Conservation (phyloP, 371 early-diverging fungal genomes). For the Syncephalastrum sp. region DNA sequence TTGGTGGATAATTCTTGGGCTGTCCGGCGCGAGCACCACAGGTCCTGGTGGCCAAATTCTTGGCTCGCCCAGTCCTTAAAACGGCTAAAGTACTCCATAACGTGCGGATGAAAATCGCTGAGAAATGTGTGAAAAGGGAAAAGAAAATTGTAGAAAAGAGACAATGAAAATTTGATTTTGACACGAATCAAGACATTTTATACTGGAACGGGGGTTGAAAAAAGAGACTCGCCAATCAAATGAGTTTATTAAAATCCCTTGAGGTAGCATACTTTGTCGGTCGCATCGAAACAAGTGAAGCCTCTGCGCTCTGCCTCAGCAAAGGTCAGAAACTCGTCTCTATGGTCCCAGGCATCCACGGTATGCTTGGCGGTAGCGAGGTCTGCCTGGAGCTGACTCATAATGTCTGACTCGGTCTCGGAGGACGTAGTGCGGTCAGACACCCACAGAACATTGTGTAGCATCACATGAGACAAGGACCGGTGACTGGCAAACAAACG, state of each 20-base stretch:
- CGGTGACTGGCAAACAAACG: conserved; percentile 15
- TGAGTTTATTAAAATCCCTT: conserved; percentile 27
- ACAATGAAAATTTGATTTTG: conserved; percentile 6
- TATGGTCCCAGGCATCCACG: conserved; percentile 14
- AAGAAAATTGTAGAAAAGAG: conserved; percentile 4
- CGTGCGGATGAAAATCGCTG: too few relatives aligned
- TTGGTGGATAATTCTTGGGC: too few relatives aligned
- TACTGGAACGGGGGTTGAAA: neutral
- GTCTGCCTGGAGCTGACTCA: conserved; percentile 6
- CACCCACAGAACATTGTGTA: conserved; percentile 30
- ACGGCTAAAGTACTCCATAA: too few relatives aligned
- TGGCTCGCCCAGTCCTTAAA: too few relatives aligned
- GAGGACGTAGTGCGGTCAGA: neutral
- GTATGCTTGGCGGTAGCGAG: conserved; percentile 8
- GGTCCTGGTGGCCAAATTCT: too few relatives aligned
- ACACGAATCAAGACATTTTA: conserved; percentile 6
- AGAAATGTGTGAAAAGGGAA: neutral
- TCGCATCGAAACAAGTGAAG: conserved; percentile 27
- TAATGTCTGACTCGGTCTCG: neutral
- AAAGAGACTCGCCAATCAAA: conserved; percentile 7
- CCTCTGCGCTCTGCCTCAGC: conserved; percentile 28
- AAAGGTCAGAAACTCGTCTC: conserved; percentile 15
- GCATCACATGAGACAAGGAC: conserved; percentile 26
- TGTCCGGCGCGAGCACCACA: too few relatives aligned
- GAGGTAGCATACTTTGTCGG: conserved; percentile 38